phyloP scores from a whole-genome alignment of 305 asterid species.

The Ajuga reptans region DNA sequence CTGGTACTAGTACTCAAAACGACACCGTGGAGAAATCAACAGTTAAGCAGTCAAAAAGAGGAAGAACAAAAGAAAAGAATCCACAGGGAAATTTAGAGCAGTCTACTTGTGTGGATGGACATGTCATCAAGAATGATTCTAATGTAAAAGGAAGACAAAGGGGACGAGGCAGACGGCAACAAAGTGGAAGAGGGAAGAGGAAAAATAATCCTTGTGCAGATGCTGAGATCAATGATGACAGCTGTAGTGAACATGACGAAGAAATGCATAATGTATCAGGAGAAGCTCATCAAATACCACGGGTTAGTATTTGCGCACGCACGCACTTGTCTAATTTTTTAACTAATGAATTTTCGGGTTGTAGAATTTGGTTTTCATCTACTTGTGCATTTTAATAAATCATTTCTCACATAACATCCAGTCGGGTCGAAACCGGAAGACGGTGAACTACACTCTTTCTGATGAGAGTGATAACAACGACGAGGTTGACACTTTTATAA shows the following conservation, averaged over 20 bases:
- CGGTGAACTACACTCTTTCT: constrained; percentile 40
- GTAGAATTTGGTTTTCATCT: neutral
- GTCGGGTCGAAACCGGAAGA: constrained; percentile 62
- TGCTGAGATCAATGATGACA: constrained; percentile 31
- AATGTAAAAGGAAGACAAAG: constrained; percentile 28
- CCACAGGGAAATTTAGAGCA: constrained; percentile 19
- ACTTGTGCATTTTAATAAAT: neutral
- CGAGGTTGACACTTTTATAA: constrained; percentile 22
- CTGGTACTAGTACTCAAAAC: constrained; percentile 24
- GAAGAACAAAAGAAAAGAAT: constrained; percentile 24
- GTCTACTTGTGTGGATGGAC: constrained; percentile 21
- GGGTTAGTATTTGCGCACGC: constrained; percentile 39
- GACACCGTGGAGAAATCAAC: constrained; percentile 23
- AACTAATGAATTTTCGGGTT: neutral
- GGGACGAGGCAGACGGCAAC: constrained; percentile 29
- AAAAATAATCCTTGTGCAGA: constrained; percentile 26
- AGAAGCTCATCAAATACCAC: constrained; percentile 47
- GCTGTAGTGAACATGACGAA: constrained; percentile 31
- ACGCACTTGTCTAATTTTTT: no score
- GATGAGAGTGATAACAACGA: constrained; percentile 31
- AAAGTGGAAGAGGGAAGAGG: constrained; percentile 37
- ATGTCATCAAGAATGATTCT: constrained; percentile 22
- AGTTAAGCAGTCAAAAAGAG: constrained; percentile 37
- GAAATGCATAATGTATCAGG: constrained; percentile 31
- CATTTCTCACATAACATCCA: constrained; percentile 28